Conservation (phyloP, 1,284 basidiomycete genomes). For the Ganoderma sinense region DNA sequence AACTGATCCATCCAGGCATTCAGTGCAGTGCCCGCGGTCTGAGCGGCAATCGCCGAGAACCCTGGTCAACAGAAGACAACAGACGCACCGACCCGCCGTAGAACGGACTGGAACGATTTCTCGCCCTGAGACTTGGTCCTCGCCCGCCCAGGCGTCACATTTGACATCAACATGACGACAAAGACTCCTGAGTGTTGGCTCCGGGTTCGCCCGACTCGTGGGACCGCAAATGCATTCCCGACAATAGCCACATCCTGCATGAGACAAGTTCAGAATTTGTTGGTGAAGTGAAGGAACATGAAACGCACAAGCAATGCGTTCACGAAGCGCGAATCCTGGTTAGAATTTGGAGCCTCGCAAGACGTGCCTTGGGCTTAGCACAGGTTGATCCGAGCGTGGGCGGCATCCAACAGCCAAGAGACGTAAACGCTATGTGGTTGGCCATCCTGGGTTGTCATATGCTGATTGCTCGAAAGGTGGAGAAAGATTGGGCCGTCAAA, state of each 20-base stretch:
- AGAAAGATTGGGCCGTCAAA: constrained; percentile 18
- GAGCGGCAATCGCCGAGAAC: constrained; percentile 35
- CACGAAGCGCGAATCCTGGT: constrained; percentile 15
- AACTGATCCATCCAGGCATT: constrained; percentile 27
- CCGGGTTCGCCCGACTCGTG: constrained; percentile 25
- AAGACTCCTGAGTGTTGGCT: neutral
- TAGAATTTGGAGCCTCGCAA: constrained; percentile 16
- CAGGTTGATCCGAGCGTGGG: neutral
- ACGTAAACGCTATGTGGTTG: constrained; percentile 24
- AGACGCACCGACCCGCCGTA: constrained; percentile 17
- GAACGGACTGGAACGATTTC: constrained; percentile 28
- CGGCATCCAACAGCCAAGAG: constrained; percentile 1
- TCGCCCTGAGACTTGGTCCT: constrained; percentile 17
- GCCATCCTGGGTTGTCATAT: constrained; percentile 19
- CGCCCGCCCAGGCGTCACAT: constrained; percentile 16
- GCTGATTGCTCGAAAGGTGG: constrained; percentile 22
- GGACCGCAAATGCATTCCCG: neutral
- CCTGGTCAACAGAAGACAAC: constrained; percentile 27
- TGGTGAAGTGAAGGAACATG: constrained; percentile 8
- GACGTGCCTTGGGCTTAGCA: constrained; percentile 14
- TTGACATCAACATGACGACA: constrained; percentile 29
- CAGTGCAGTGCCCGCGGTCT: constrained; percentile 15
- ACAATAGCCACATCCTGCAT: constrained; percentile 9
- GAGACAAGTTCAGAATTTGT: constrained; percentile 12
- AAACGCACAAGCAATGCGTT: constrained; percentile 20